These are phyloP conservation scores for Pseudogymnoascus destructans DNA, from an alignment of 2,329 filamentous ascomycete species.

Conservation along the genomic window DNA sequence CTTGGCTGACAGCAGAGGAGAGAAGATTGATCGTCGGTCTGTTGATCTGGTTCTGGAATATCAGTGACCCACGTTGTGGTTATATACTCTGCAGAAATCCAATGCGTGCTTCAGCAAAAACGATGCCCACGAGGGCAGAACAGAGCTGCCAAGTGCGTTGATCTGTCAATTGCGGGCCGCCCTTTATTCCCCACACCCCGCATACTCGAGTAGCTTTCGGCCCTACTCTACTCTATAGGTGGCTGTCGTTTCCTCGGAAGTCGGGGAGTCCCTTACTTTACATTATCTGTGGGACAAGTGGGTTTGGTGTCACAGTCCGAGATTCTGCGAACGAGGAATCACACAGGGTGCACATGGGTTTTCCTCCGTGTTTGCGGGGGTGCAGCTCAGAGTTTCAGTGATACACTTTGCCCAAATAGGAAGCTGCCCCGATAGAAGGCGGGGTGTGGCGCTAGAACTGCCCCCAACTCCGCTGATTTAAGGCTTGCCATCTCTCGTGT, in stretches of 20 bases:
- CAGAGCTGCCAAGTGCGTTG: neutral
- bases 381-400: neutral
- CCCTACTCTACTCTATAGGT: neutral
- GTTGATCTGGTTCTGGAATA: slow-evolving; percentile 7
- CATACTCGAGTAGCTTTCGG: slow-evolving; percentile 3
- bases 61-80: neutral
- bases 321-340: neutral
- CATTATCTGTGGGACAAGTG: neutral
- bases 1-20: neutral
- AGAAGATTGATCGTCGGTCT: neutral
- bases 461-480: slow-evolving; percentile 5
- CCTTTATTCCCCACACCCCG: slow-evolving; percentile 3
- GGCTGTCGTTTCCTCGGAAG: neutral
- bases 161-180: slow-evolving; percentile 5
- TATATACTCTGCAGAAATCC: neutral
- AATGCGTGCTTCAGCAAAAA: neutral
- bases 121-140: neutral
- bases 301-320: neutral
- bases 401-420: neutral
- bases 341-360: neutral
- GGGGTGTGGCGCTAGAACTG: slow-evolving; percentile 2
- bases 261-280: slow-evolving; percentile 4
- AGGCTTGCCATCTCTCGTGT: neutral
- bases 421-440: neutral
- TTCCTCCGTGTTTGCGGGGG: neutral